Base-by-base conservation (phyloP, 129 eudicot genomes). In the Centrapalus pauciflorus region DNA sequence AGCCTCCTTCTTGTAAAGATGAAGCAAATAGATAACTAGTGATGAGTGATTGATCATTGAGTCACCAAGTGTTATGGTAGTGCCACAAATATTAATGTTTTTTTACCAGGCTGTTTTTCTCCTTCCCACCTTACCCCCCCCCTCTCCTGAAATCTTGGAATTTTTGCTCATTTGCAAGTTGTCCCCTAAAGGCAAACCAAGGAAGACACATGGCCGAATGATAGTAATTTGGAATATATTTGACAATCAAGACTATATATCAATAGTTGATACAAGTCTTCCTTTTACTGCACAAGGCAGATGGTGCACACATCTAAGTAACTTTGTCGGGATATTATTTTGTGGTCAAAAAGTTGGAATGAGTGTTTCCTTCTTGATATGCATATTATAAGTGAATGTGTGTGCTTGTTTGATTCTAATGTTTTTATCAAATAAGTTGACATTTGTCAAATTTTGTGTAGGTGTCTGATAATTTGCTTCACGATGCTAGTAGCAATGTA, bases 381-480 rank as follows among this genome's bases (percentile, higher is more conserved):
- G 52, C 21, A 45, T n/a, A 10, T 14, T n/a, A n/a, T n/a, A n/a
- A n/a, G n/a, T n/a, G n/a, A n/a, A n/a, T n/a, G n/a, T n/a, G n/a
- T 70, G 35, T 33, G 43, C 11, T 17, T 45, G 45, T 45, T 0
- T 32, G 28, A 59, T 13, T 61, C 54, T n/a, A 26, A 62, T 16
- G 21, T 37, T 33, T 25, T 64, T 26, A 27, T n/a, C 37, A 21
- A 37, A 40, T 11, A 37, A 38, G 43, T 21, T 63, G 24, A 38
- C 16, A 43, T 50, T 8, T 48, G 19, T 13, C 66, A 11, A 61
- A 40, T 20, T 29, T 64, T 26, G 45, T 63, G 34, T 76, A 94
- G 99, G 99, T 89, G 64, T 86, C 97, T 62, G 99, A 94, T 80
- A 94, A 89, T 80, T 73, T 94, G 79, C 99, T 94, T 72, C 99